Evolutionary conservation across 768 basidiomycete genomes (phyloP).

Genomic region (Hortiboletus flavorubellus): DNA sequence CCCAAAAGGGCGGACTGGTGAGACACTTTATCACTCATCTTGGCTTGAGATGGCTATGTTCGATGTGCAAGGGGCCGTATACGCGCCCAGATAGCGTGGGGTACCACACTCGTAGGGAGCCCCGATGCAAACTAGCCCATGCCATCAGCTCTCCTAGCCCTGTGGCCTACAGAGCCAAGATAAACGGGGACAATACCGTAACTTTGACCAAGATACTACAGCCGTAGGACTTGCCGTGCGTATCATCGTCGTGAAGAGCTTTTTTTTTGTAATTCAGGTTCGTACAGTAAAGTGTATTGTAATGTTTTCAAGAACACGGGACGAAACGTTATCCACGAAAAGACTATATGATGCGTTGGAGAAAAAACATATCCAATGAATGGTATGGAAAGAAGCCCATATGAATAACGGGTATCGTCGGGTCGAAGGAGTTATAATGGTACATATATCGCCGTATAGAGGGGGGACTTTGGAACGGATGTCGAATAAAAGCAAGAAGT

Average conservation of each 20-base stretch:
- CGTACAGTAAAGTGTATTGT: slow-evolving; percentile 20
- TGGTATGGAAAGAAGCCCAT: neutral
- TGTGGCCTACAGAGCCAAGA: slow-evolving; percentile 6
- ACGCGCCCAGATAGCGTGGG: slow-evolving; percentile 18
- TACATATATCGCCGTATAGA: neutral
- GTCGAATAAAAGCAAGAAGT: neutral
- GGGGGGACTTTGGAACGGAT: neutral
- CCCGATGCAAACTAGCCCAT: neutral
- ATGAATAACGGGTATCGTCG: slow-evolving; percentile 1
- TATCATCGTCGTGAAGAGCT: neutral
- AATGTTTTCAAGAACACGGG: slow-evolving; percentile 6
- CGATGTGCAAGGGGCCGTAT: slow-evolving; percentile 9
- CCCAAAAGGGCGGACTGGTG: slow-evolving; percentile 9
- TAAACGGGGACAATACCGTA: slow-evolving; percentile 3
- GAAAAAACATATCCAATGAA: slow-evolving; percentile 1
- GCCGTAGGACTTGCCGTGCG: neutral
- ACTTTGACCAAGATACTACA: slow-evolving; percentile 20
- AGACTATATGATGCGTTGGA: slow-evolving; percentile 6
- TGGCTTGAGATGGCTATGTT: slow-evolving; percentile 16
- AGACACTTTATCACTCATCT: slow-evolving; percentile 20
- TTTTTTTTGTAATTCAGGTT: slow-evolving; percentile 3
- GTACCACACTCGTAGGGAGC: slow-evolving; percentile 3
- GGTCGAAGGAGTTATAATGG: neutral
- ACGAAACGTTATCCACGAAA: neutral
- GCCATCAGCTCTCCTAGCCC: slow-evolving; percentile 16